Evolutionary conservation across 176 grass and related monocot species (phyloP).

Genomic region (Elaeis guineensis): DNA sequence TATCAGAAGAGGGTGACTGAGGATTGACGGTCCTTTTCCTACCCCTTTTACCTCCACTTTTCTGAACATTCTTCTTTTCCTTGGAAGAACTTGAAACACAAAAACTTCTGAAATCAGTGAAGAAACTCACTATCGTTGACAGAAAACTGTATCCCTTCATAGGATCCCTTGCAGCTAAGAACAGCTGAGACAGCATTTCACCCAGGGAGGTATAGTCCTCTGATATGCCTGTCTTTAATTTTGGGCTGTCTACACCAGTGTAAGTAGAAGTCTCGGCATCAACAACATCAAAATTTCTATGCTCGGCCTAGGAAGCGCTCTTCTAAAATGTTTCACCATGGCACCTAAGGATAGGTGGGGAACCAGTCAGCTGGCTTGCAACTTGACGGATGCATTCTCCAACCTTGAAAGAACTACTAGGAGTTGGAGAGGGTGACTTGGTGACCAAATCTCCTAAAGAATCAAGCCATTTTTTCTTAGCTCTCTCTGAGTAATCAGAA

Average conservation of each 20-base stretch:
- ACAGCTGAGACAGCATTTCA: slow-evolving; percentile 64
- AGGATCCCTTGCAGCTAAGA: slow-evolving; percentile 46
- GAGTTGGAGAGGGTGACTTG: slow-evolving; percentile 32
- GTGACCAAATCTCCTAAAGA: slow-evolving; percentile 40
- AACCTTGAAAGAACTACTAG: slow-evolving; percentile 85
- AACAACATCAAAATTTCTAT: slow-evolving; percentile 73
- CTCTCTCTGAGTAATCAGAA: slow-evolving; percentile 39
- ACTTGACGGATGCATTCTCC: slow-evolving; percentile 89
- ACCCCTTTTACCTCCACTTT: slow-evolving; percentile 40
- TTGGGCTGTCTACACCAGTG: slow-evolving; percentile 39
- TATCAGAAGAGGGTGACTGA: not conserved
- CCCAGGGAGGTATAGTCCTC: slow-evolving; percentile 51
- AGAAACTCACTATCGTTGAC: slow-evolving; percentile 45
- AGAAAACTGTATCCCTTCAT: slow-evolving; percentile 35
- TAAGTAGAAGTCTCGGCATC: slow-evolving; percentile 49
- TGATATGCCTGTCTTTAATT: slow-evolving; percentile 45
- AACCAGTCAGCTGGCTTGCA: slow-evolving; percentile 80
- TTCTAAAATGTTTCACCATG: slow-evolving; percentile 43
- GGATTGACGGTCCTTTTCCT: slow-evolving; percentile 55
- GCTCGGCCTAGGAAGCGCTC: slow-evolving; percentile 50
- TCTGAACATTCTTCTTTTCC: slow-evolving; percentile 42
- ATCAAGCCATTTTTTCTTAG: slow-evolving; percentile 38
- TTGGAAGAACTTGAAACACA: slow-evolving; percentile 49
- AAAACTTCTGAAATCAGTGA: slow-evolving; percentile 77
- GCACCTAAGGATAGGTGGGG: slow-evolving; percentile 38